Percentiles rank a stretch among this genome's conserved stretches.
Conservation (phyloP, 257 asterid species). For the Przewalskia tangutica region DNA sequence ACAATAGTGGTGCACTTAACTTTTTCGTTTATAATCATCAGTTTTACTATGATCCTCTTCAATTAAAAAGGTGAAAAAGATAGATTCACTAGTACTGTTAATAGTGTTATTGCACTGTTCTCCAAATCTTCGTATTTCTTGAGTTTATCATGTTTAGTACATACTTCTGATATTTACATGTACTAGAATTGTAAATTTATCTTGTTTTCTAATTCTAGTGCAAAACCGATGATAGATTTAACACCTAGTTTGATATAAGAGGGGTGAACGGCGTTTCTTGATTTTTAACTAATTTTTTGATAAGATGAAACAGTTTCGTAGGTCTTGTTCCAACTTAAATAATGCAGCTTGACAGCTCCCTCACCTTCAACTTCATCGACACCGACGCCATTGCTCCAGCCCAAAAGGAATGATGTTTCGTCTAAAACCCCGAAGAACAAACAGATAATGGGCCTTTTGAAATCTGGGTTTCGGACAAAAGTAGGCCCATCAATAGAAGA, state of each 20-base stretch:
- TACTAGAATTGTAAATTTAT: neutral
- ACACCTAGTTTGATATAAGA: too few relatives aligned
- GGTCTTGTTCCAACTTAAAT: too few relatives aligned
- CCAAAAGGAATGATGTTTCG: neutral
- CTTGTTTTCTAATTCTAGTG: neutral
- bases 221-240: neutral
- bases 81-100: neutral
- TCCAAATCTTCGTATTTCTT: neutral
- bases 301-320: too few relatives aligned
- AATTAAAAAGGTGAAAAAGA: neutral
- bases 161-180: neutral
- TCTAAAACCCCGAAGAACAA: neutral
- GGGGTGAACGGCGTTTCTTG: too few relatives aligned
- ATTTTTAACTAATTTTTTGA: too few relatives aligned
- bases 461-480: neutral
- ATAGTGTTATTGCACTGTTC: neutral
- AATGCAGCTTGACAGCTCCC: constrained; percentile 25
- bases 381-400: constrained; percentile 28
- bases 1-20: neutral
- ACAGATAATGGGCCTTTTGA: too few relatives aligned
- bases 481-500: neutral
- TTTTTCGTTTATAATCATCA: neutral
- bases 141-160: neutral
- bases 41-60: neutral
- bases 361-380: constrained; percentile 45